Base-by-base conservation (phyloP, 495 filamentous ascomycete genomes). In the Talaromyces trachyspermus region DNA sequence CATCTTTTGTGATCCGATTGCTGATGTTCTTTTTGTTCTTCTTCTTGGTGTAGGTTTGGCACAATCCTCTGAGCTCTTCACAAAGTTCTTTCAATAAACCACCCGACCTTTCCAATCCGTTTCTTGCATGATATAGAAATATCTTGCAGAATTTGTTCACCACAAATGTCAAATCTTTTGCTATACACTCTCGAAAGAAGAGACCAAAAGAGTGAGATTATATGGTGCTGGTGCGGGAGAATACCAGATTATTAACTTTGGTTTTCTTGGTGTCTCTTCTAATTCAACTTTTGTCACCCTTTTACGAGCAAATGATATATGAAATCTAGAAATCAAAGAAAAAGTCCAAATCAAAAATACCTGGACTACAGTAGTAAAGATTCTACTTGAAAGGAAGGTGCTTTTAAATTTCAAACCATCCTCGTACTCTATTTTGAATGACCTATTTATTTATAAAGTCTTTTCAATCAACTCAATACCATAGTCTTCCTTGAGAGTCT, bases 401-500 rank as follows among this genome's bases (percentile, higher is more conserved):
- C n/a, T n/a, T n/a, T n/a, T n/a, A n/a, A n/a, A n/a, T n/a, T n/a
- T n/a, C n/a, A n/a, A n/a, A n/a, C n/a, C n/a, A n/a, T n/a, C n/a
- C n/a, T n/a, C n/a, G n/a, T n/a, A n/a, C n/a, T n/a, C n/a, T 36
- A 17, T 17, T 14, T 9, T 36, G 32, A 36, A 37, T 37, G 8
- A 18, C 15, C 12, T 42, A 26, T 15, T 17, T 5, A 24, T 27
- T 59, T 65, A 67, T 38, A 69, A 50, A 56, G 66, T 67, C 54
- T 66, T 64, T 54, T 69, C 66, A 36, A 64, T 59, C 62, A 69
- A 60, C 54, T 65, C 62, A 55, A 69, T 69, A 48, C 75, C 75
- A 57, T 86, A 79, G 48, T 85, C 74, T 19, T 84, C 76, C 58
- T 80, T 81, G 39, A 89, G 66, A 40, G 79, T 76, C 66, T 83